phyloP scores from a whole-genome alignment of 2,329 filamentous ascomycete species.

The Bertia moriformis region DNA sequence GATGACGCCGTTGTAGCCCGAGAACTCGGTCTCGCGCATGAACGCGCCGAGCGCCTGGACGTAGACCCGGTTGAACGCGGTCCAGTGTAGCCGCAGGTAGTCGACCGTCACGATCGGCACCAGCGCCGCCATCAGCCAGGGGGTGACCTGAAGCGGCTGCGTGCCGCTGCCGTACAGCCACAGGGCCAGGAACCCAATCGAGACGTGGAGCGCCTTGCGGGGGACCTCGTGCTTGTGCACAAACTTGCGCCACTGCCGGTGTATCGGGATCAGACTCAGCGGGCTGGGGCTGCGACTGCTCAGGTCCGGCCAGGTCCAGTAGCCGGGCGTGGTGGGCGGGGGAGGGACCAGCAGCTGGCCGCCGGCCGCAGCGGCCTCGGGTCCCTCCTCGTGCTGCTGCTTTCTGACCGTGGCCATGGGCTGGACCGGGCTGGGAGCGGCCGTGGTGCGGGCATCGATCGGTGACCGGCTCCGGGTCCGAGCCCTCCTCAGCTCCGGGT shows the following conservation, averaged over 20 bases:
- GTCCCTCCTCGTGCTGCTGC: slow-evolving; percentile 10
- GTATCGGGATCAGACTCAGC: slow-evolving; percentile 85
- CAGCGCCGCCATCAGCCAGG: slow-evolving; percentile 66
- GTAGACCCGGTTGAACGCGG: slow-evolving; percentile 73
- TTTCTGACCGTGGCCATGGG: slow-evolving; percentile 14
- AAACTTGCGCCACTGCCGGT: slow-evolving; percentile 78
- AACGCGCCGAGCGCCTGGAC: slow-evolving; percentile 72
- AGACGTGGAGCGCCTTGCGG: slow-evolving; percentile 82
- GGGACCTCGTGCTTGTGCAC: slow-evolving; percentile 96
- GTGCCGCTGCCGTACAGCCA: slow-evolving; percentile 70
- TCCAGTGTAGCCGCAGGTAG: slow-evolving; percentile 67
- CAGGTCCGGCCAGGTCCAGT: slow-evolving; percentile 73
- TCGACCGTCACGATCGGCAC: slow-evolving; percentile 76
- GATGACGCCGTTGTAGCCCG: slow-evolving; percentile 90
- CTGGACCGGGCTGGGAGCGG: slow-evolving; percentile 28
- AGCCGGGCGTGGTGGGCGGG: slow-evolving; percentile 31
- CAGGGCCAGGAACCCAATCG: slow-evolving; percentile 86
- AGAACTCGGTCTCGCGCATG: slow-evolving; percentile 93
- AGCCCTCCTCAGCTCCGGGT: slow-evolving; percentile 42
- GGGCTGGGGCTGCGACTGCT: slow-evolving; percentile 87
- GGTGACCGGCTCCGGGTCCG: slow-evolving; percentile 62
- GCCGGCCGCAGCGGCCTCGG: slow-evolving; percentile 36
- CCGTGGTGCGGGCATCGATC: slow-evolving; percentile 31
- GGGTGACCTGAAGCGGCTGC: slow-evolving; percentile 65
- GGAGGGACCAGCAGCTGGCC: slow-evolving; percentile 58